Conservation (phyloP, 2,329 filamentous ascomycete genomes). For the Stachybotrys chartarum region DNA sequence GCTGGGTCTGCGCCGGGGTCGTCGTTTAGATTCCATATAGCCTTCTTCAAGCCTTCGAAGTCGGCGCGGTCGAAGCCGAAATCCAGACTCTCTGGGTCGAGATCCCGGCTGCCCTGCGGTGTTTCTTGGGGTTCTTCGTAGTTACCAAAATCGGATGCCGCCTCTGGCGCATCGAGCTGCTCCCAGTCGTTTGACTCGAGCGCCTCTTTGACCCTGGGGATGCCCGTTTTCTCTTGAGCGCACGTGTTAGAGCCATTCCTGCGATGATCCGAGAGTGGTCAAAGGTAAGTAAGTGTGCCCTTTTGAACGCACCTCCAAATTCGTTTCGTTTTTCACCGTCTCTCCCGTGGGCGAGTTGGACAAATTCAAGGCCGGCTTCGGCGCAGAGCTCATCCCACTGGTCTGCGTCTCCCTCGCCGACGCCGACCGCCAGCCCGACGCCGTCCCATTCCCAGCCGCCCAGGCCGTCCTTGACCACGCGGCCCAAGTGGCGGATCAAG, state of each 20-base stretch:
- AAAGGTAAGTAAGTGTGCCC: neutral
- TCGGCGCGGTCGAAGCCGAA: constrained; percentile 47
- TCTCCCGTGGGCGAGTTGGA: constrained; percentile 37
- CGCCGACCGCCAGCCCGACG: constrained; percentile 51
- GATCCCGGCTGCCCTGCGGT: constrained; percentile 20
- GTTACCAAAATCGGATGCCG: constrained; percentile 21
- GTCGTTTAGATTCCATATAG: constrained; percentile 39
- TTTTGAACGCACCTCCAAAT: constrained; percentile 41
- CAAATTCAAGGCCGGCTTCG: constrained; percentile 54
- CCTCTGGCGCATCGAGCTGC: constrained; percentile 16
- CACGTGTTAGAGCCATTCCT: constrained; percentile 8
- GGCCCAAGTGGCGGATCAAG: constrained; percentile 45
- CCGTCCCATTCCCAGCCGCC: constrained; percentile 60
- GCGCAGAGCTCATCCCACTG: constrained; percentile 56
- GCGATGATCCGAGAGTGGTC: neutral
- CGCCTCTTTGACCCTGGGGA: constrained; percentile 52
- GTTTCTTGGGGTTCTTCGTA: constrained; percentile 21
- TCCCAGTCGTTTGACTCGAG: constrained; percentile 62
- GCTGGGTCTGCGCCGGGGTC: constrained; percentile 6
- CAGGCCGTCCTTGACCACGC: constrained; percentile 48
- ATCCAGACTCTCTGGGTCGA: constrained; percentile 40
- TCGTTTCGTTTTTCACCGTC: constrained; percentile 40
- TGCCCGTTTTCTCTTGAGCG: constrained; percentile 46
- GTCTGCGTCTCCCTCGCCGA: constrained; percentile 41
- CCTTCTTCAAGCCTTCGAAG: constrained; percentile 42